Evolutionary conservation across 768 basidiomycete species (phyloP).

Genomic region (Hortiboletus campestris): DNA sequence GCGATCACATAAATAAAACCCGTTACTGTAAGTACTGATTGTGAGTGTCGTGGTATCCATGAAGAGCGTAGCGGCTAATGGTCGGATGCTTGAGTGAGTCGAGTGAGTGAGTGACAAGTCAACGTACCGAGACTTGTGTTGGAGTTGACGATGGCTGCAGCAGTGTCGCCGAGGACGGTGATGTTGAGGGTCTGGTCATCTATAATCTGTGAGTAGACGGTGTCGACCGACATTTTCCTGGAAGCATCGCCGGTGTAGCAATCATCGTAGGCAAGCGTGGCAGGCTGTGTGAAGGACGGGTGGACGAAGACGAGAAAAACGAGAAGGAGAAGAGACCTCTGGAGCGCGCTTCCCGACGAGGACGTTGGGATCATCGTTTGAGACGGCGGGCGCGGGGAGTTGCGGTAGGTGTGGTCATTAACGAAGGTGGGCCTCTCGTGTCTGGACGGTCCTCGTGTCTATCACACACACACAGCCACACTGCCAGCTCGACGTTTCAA

Average conservation of each 20-base stretch:
- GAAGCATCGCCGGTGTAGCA: conserved; percentile 58
- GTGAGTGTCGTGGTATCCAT: conserved; percentile 79
- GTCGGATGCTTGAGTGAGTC: conserved; percentile 6
- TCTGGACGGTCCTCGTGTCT: neutral
- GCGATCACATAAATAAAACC: conserved; percentile 74
- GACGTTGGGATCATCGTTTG: conserved; percentile 24
- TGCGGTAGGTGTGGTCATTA: conserved; percentile 19
- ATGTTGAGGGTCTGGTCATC: conserved; percentile 57
- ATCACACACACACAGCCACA: conserved; percentile 24
- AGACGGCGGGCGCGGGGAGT: conserved; percentile 13
- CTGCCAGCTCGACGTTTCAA: conserved; percentile 1
- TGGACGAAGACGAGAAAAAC: conserved; percentile 21
- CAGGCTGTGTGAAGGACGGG: conserved; percentile 50
- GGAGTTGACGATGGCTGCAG: conserved; percentile 56
- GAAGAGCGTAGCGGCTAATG: conserved; percentile 74
- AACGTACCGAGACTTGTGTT: conserved; percentile 65
- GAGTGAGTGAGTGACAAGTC: neutral
- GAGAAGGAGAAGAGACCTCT: conserved; percentile 4
- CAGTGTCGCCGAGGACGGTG: conserved; percentile 65
- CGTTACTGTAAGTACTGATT: conserved; percentile 66
- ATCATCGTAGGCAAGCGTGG: conserved; percentile 60
- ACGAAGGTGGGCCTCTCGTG: conserved; percentile 1
- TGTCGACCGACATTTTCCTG: conserved; percentile 62
- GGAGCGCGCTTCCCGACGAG: conserved; percentile 7
- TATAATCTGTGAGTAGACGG: conserved; percentile 71